Evolutionary conservation across 2,329 filamentous ascomycete species (phyloP).

Genomic region (Cladorrhinum sp.): DNA sequence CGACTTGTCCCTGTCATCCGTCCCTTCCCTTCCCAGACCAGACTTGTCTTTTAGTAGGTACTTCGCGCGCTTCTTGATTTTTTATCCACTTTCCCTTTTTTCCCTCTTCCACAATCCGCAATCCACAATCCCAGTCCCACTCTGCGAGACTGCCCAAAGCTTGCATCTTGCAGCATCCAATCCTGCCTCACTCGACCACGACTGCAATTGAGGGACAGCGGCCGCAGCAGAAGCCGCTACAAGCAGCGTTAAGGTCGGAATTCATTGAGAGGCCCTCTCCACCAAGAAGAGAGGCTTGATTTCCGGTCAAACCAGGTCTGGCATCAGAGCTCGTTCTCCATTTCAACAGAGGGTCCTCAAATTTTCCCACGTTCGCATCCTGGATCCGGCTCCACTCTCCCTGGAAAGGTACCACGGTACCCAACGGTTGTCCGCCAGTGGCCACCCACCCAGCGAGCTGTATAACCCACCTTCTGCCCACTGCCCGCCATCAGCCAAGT

Average conservation of each 20-base stretch:
- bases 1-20: constrained; percentile 13
- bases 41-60: constrained; percentile 22
- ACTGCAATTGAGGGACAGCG: background rate
- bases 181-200: background rate
- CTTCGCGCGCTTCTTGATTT: constrained; percentile 24
- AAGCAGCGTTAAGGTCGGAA: background rate
- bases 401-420: constrained; percentile 21
- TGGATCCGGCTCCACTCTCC: constrained; percentile 20
- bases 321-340: constrained; percentile 2
- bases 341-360: constrained; percentile 12
- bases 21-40: constrained; percentile 24
- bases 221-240: background rate
- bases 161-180: background rate
- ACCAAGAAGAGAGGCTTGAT: constrained; percentile 11
- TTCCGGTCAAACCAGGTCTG: constrained; percentile 7
- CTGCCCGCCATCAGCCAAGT: constrained; percentile 26
- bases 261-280: background rate
- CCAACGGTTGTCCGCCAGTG: constrained; percentile 24
- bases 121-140: constrained; percentile 1
- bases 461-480: constrained; percentile 23
- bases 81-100: constrained; percentile 29
- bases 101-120: constrained; percentile 24
- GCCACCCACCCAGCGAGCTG: constrained; percentile 12
- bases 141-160: constrained; percentile 11
- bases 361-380: constrained; percentile 22